Evolutionary conservation across 208 protist species (phyloP), one percentile per base, ranked within the genome.

Genomic region (Naegleria gruberi): DNA sequence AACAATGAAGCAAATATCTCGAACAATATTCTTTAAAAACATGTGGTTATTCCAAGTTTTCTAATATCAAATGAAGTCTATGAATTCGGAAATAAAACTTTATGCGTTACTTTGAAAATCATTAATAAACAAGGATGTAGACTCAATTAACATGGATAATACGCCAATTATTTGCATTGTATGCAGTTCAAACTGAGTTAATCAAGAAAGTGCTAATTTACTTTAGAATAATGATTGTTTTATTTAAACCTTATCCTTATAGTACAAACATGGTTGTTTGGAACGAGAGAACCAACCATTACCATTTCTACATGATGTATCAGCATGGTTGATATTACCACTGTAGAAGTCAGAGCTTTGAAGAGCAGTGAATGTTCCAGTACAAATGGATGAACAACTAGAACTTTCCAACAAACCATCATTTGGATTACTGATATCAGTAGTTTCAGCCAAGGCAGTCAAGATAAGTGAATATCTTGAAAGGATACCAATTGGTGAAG

Each of bases 301-400:
- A 26, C 83, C 83, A 23, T 87, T 87, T 87, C 83, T 87, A 40
- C 83, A 87, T 41, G 83, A 42, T 23, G 26, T 41, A 37, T 87
- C 83, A 10, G 43, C 44, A 40, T 87, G 83, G n/a, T 87, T 87
- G 26, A 46, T 23, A 55, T 40, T 55, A 10, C 17, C 44, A 15
- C 6, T 8, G 37, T 87, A 87, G 51, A 65, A 65, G 15, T 65
- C 30, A 1, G 51, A 65, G 4, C 19, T 23, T 3, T 23, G 30
- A 4, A 55, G 42, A 37, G 65, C 65, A 77, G 7, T 77, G 8
- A 37, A 77, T 7, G 65, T 45, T 40, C 4, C 4, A 6, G 37
- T n/a, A 17, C 3, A 42, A 30, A 2, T 0, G 0, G 0, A 4
- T 5, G 37, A 45, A 45, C 81, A 84, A n/a, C 41, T 46, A 45